A percentile compares a stretch with the other conserved stretches of the same genome.
Conservation (phyloP, 257 asterid genomes). For the Plantago elongata region DNA sequence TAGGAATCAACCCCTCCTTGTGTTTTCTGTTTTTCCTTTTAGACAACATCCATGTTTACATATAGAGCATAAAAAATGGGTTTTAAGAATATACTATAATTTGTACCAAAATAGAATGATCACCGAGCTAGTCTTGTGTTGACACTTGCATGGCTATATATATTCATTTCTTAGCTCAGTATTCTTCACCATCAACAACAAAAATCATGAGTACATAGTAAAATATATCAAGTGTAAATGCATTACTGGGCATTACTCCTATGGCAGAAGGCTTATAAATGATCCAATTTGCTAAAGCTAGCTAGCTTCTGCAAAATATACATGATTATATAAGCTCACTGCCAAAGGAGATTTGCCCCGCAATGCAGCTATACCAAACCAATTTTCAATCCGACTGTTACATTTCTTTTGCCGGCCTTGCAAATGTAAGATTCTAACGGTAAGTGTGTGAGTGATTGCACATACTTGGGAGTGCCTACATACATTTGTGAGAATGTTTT, state of each 20-base stretch:
- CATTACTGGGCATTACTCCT: slow-evolving; percentile 58
- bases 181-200: background rate
- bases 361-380: slow-evolving; percentile 24
- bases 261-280: slow-evolving; percentile 35
- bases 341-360: slow-evolving; percentile 83
- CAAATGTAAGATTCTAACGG: no score
- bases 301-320: no score
- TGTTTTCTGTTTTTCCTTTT: no score
- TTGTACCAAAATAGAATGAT: slow-evolving; percentile 19
- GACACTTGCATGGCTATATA: slow-evolving; percentile 18
- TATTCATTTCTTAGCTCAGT: slow-evolving; percentile 10
- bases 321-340: slow-evolving; percentile 25
- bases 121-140: background rate
- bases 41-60: no score
- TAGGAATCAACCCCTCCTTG: no score
- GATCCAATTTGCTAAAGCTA: no score
- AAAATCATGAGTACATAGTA: background rate
- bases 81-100: background rate
- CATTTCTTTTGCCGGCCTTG: no score
- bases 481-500: no score
- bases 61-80: background rate
- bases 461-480: no score
- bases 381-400: background rate
- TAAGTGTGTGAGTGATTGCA: no score
- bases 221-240: slow-evolving; percentile 17